These are phyloP conservation scores for Astragalus glycyphyllos DNA, from an alignment of 306 rosid genomes.

Conservation along the genomic window DNA sequence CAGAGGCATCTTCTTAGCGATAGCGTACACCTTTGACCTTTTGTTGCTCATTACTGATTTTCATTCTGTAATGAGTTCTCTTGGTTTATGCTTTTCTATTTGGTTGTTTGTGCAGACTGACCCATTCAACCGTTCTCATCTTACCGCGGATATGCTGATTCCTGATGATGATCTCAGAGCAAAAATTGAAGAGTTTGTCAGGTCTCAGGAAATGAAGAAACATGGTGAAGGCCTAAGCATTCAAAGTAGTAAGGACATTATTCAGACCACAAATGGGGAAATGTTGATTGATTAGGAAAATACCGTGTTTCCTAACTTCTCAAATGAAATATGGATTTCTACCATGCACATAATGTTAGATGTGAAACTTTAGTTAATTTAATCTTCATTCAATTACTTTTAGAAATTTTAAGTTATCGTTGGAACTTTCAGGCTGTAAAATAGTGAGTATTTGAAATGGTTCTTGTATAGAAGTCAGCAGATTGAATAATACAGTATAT, in stretches of 20 bases:
- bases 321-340: conserved; percentile 7
- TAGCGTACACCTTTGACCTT: conserved; percentile 48
- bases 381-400: neutral
- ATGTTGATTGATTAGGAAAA: conserved; percentile 81
- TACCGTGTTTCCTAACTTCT: conserved; percentile 14
- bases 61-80: neutral
- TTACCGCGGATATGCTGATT: conserved; percentile 84
- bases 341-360: conserved; percentile 13
- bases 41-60: neutral
- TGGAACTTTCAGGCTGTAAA: conserved; percentile 43
- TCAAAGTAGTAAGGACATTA: conserved; percentile 70
- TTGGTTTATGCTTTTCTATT: conserved; percentile 30
- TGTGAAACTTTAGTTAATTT: conserved; percentile 5
- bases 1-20: conserved; percentile 99
- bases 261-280: conserved; percentile 74
- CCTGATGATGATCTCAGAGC: conserved; percentile 73
- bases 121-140: conserved; percentile 98
- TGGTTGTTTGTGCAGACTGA: conserved; percentile 67
- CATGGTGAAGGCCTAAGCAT: conserved; percentile 53
- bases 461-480: conserved; percentile 37
- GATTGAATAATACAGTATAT: conserved; percentile 9
- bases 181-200: conserved; percentile 79
- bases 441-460: conserved; percentile 24
- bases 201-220: conserved; percentile 74
- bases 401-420: conserved; percentile 3